Percentiles rank a stretch among this genome's conserved stretches.
phyloP scores from a whole-genome alignment of 2,329 filamentous ascomycete genomes.

The Ploettnerulaceae sp. region DNA sequence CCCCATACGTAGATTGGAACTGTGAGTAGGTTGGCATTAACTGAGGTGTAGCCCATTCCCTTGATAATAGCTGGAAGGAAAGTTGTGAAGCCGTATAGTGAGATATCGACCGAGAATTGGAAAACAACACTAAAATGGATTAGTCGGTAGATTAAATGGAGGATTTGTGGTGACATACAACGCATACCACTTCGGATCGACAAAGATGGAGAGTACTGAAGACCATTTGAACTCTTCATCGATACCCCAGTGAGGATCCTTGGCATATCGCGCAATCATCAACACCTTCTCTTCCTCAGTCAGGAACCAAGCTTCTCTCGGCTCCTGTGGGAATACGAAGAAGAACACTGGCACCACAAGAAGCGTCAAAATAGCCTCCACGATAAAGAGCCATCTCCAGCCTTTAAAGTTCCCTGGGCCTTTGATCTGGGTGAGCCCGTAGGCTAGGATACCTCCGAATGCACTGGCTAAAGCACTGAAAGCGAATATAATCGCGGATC shows the following conservation, averaged over 20 bases:
- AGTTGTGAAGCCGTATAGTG: conserved; percentile 44
- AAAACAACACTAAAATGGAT: conserved; percentile 14
- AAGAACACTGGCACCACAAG: conserved; percentile 23
- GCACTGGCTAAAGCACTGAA: conserved; percentile 27
- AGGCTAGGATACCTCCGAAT: conserved; percentile 29
- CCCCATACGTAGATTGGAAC: conserved; percentile 52
- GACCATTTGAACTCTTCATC: conserved; percentile 46
- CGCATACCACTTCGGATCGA: conserved; percentile 47
- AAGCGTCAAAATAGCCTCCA: conserved; percentile 24
- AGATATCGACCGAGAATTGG: conserved; percentile 32
- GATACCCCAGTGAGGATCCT: conserved; percentile 45
- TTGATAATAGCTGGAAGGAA: conserved; percentile 52
- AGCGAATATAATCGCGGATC: conserved; percentile 26
- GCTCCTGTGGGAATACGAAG: conserved; percentile 23
- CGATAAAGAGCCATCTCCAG: conserved; percentile 40
- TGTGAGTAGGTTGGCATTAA: conserved; percentile 48
- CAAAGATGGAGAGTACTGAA: conserved; percentile 42
- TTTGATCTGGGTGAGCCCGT: conserved; percentile 42
- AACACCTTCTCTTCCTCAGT: conserved; percentile 37
- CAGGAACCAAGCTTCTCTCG: conserved; percentile 30
- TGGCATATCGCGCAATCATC: conserved; percentile 44
- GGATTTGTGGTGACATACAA: conserved; percentile 27
- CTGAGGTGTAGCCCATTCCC: conserved; percentile 44
- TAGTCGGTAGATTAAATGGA: background rate
- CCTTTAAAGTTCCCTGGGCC: conserved; percentile 40